Evolutionary conservation across 495 filamentous ascomycete genomes (phyloP), one percentile per base, ranked within the genome.

Genomic region (Penicillium bialowiezense): DNA sequence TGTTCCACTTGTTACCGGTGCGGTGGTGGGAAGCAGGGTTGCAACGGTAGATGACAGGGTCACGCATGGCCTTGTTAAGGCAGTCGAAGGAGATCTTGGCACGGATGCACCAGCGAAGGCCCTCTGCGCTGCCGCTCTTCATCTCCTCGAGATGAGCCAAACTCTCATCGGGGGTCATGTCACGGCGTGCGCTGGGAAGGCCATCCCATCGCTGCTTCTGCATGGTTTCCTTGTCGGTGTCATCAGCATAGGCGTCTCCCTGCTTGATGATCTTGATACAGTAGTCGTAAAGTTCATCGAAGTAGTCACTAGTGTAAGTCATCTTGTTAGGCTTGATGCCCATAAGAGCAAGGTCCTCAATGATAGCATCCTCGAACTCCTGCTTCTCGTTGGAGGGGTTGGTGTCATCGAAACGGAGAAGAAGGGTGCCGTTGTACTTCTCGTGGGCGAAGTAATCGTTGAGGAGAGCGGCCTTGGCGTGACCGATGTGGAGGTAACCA

Each of bases 31-130:
- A 71, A n/a, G 82, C 70, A 12, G 84, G 76, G 66, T 80, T 79
- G 64, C 89, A 96, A 51, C 91, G 87, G 73, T 97, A 97, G 70
- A 97, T 93, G 64, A 96, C 91, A 10, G 91, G 91, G 63, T 97
- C 91, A 42, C 91, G 78, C 80, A 91, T 81, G 40, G 88, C 85
- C 71, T 88, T 90, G 77, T 93, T 92, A 53, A 84, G 85, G 71
- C 88, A 80, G 63, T 90, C 85, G 44, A 86, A 77, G 7, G 86
- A 89, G 44, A 96, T 87, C 79, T 93, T 96, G 10, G 91, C 91
- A 39, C 91, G 86, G 44, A 97, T 88, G 65, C 87, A 95, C 77
- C 90, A 88, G 56, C 79, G 81, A 24, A 82, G 62, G 35, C 91
- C 91, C 60, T 91, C 84, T 42, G 83, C 75, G 8, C 83, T 84